A percentile compares a stretch with the other conserved stretches of the same genome.
Conservation (phyloP, 768 basidiomycete species). For the Trametes villosa region DNA sequence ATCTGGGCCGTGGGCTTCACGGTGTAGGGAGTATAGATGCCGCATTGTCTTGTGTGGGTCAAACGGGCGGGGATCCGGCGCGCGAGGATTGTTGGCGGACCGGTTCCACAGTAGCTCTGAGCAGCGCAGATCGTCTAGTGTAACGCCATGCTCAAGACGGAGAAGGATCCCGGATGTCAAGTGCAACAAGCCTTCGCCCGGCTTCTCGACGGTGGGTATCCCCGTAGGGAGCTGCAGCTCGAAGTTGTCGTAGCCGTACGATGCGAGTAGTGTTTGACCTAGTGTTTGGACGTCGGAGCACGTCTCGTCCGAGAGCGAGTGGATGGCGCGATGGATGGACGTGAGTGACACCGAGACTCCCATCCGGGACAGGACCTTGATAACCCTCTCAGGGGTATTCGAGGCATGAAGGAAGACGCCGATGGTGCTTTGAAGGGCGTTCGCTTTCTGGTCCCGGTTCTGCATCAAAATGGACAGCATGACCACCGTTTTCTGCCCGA, state of each 20-base stretch:
- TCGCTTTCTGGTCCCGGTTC: conserved; percentile 31
- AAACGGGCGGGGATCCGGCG: background rate
- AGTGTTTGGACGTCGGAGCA: background rate
- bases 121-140: conserved; percentile 35
- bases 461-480: conserved; percentile 36
- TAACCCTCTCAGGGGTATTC: conserved; percentile 31
- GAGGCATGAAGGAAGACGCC: conserved; percentile 37
- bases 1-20: background rate
- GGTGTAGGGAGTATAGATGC: background rate
- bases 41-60: background rate
- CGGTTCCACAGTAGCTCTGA: conserved; percentile 40
- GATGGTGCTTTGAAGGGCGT: conserved; percentile 31
- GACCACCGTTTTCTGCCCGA: conserved; percentile 9
- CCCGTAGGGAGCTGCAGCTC: conserved; percentile 42
- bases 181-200: conserved; percentile 33
- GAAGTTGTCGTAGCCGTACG: conserved; percentile 41
- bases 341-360: conserved; percentile 29
- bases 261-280: background rate
- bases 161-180: conserved; percentile 40
- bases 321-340: background rate
- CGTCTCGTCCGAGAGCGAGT: background rate
- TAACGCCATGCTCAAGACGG: conserved; percentile 30
- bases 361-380: conserved; percentile 32
- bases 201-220: conserved; percentile 37
- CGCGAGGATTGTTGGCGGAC: conserved; percentile 30